phyloP scores from a whole-genome alignment of 2,329 filamentous ascomycete species.

The Diaporthe citrichinensis region DNA sequence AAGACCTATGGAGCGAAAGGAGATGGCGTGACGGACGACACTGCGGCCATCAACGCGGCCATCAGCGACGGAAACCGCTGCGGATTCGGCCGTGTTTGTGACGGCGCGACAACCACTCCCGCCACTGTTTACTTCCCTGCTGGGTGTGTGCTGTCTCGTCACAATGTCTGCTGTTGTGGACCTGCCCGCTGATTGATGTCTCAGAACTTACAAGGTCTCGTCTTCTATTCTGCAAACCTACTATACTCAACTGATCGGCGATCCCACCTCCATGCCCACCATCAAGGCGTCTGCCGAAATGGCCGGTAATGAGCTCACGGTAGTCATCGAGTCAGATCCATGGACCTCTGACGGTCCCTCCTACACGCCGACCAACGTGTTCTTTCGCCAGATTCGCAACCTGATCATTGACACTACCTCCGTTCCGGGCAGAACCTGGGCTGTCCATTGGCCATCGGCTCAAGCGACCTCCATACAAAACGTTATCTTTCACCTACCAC shows the following conservation, averaged over 20 bases:
- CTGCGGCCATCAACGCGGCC: conserved; percentile 66
- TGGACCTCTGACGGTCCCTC: conserved; percentile 59
- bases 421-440: conserved; percentile 59
- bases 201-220: conserved; percentile 75
- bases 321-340: conserved; percentile 62
- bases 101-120: conserved; percentile 50
- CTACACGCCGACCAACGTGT: conserved; percentile 71
- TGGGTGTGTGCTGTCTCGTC: conserved; percentile 38
- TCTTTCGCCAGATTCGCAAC: conserved; percentile 72
- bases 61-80: conserved; percentile 61
- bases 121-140: conserved; percentile 50
- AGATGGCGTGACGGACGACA: conserved; percentile 66
- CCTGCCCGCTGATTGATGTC: not conserved
- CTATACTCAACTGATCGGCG: conserved; percentile 83
- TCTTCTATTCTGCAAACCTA: conserved; percentile 81
- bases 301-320: conserved; percentile 47
- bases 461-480: conserved; percentile 75
- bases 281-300: conserved; percentile 69
- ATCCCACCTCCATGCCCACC: conserved; percentile 71
- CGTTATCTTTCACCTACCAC: conserved; percentile 67
- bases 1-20: conserved; percentile 59
- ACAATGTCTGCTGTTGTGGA: not conserved
- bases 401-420: conserved; percentile 69
- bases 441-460: conserved; percentile 78
- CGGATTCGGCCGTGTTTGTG: conserved; percentile 53